Evolutionary conservation across 257 asterid species (phyloP).

Genomic region (Nicotiana attenuata): DNA sequence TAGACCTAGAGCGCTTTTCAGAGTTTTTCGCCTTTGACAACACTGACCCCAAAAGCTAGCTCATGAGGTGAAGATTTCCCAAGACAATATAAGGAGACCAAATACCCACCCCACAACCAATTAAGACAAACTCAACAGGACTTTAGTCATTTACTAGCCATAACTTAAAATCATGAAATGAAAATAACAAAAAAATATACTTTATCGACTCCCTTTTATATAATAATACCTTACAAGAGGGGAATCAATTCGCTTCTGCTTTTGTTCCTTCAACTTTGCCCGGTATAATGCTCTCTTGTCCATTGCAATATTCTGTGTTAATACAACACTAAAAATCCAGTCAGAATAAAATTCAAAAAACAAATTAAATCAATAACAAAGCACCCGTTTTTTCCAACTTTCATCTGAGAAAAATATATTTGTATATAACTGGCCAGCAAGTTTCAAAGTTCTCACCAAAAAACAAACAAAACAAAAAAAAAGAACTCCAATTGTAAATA

Average conservation of each 20-base stretch:
- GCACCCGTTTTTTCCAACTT: neutral
- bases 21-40: too few relatives aligned
- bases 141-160: neutral
- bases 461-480: too few relatives aligned
- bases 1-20: too few relatives aligned
- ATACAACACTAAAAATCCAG: neutral
- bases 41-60: too few relatives aligned
- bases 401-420: neutral
- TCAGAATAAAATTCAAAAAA: neutral
- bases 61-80: neutral
- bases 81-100: too few relatives aligned
- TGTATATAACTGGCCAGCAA: neutral
- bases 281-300: constrained; percentile 67
- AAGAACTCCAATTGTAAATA: neutral
- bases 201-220: neutral
- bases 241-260: constrained; percentile 69
- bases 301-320: constrained; percentile 30
- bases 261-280: constrained; percentile 64
- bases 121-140: neutral
- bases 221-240: constrained; percentile 74
- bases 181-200: neutral
- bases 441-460: neutral
- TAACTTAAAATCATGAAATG: neutral
- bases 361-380: neutral
- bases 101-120: too few relatives aligned